Evolutionary conservation across 1,139 yeast species (phyloP).

Genomic region (Starmera stellimalicola): DNA sequence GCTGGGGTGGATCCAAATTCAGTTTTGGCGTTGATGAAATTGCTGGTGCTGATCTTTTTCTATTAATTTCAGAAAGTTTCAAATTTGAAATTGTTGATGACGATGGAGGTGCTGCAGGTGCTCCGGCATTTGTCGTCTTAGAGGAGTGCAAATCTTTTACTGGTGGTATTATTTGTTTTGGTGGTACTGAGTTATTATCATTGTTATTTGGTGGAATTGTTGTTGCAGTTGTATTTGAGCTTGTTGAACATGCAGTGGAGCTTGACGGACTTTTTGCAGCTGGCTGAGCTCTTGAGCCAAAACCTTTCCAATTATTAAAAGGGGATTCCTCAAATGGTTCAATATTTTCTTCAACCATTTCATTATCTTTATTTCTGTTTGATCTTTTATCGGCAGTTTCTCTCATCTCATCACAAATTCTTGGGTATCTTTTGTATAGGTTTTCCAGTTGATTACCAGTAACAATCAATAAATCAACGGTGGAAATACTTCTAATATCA

Average conservation of each 20-base stretch:
- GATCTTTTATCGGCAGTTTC: slow-evolving; percentile 47
- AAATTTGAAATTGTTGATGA: not conserved
- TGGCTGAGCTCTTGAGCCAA: slow-evolving; percentile 5
- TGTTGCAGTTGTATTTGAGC: slow-evolving; percentile 3
- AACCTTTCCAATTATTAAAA: slow-evolving; percentile 17
- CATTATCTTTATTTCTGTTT: slow-evolving; percentile 10
- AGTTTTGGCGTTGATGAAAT: slow-evolving; percentile 2
- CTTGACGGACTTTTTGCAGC: not conserved
- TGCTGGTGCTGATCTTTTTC: slow-evolving; percentile 9
- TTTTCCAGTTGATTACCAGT: slow-evolving; percentile 42
- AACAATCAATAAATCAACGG: slow-evolving; percentile 51
- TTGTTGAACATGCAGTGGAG: slow-evolving; percentile 4
- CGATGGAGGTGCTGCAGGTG: not conserved
- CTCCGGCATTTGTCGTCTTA: not conserved
- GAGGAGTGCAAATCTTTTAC: not conserved
- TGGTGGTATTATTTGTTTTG: not conserved
- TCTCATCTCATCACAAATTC: slow-evolving; percentile 48
- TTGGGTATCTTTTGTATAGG: slow-evolving; percentile 49
- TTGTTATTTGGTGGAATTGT: not conserved
- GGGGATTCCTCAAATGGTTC: slow-evolving; percentile 4
- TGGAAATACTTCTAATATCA: slow-evolving; percentile 49
- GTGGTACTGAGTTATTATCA: not conserved
- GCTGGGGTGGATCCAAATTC: slow-evolving; percentile 25
- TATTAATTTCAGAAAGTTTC: not conserved
- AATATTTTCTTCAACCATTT: slow-evolving; percentile 5